Percentiles rank a stretch among this genome's conserved stretches.
These are phyloP conservation scores for Entomophthora muscae DNA, from an alignment of 371 early-diverging fungal genomes.

Conservation along the genomic window DNA sequence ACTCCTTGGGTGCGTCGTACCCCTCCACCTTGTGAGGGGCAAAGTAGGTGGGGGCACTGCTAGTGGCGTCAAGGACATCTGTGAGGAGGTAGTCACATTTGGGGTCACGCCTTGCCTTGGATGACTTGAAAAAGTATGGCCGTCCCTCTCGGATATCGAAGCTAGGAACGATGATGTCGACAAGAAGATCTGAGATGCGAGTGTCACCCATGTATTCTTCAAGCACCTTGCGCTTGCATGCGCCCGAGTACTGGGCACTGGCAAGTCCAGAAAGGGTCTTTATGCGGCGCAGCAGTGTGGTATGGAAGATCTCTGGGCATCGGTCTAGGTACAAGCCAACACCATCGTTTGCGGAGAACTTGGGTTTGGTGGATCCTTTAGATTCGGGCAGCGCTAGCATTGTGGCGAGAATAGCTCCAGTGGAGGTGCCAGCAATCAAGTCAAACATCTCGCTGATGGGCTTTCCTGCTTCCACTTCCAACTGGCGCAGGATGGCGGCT, in stretches of 20 bases:
- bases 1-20: neutral
- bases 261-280: neutral
- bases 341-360: slow-evolving; percentile 3
- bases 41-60: slow-evolving; percentile 11
- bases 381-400: neutral
- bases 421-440: slow-evolving; percentile 10
- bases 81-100: neutral
- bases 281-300: neutral
- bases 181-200: neutral
- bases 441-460: slow-evolving; percentile 9
- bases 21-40: slow-evolving; percentile 1
- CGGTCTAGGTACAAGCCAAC: neutral
- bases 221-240: neutral
- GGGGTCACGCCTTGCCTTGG: neutral
- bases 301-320: neutral
- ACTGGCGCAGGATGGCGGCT: slow-evolving; percentile 2
- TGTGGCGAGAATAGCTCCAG: neutral
- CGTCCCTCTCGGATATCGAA: slow-evolving; percentile 2
- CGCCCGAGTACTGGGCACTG: neutral
- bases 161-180: neutral
- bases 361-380: neutral
- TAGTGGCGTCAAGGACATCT: slow-evolving; percentile 10
- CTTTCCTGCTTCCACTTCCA: neutral
- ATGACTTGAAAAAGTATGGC: slow-evolving; percentile 6
- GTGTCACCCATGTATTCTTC: neutral